Conservation (phyloP, 495 filamentous ascomycete genomes). For the Chaetomium fimeti region DNA sequence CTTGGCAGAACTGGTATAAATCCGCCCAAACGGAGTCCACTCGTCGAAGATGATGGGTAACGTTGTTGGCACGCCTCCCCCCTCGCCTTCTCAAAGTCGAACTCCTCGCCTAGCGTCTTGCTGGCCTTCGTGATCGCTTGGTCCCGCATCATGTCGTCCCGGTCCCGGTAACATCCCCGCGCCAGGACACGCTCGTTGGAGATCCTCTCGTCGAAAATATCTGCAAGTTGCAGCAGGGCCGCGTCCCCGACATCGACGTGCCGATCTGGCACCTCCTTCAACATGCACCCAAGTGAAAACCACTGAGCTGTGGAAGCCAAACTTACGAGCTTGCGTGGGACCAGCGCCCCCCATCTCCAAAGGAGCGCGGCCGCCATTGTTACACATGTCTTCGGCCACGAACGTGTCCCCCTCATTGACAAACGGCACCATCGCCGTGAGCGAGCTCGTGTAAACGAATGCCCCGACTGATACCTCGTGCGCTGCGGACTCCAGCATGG, state of each 20-base stretch:
- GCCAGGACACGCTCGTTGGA: slow-evolving; percentile 11
- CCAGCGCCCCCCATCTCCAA: not conserved
- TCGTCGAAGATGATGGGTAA: not conserved
- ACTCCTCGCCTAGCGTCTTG: not conserved
- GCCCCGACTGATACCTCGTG: slow-evolving; percentile 45
- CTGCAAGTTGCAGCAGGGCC: slow-evolving; percentile 19
- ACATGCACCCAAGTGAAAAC: not conserved
- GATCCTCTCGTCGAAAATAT: slow-evolving; percentile 12
- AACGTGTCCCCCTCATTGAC: slow-evolving; percentile 23
- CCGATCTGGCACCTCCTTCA: not conserved
- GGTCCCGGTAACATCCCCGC: slow-evolving; percentile 10
- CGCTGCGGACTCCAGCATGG: slow-evolving; percentile 46
- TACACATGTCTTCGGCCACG: slow-evolving; percentile 33
- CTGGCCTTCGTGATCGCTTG: not conserved
- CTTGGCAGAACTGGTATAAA: not conserved
- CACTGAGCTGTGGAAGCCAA: not conserved
- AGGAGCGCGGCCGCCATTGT: not conserved
- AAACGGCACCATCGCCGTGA: slow-evolving; percentile 39
- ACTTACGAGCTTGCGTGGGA: not conserved
- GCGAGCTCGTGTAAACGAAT: slow-evolving; percentile 53
- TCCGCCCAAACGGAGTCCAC: not conserved
- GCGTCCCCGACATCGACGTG: slow-evolving; percentile 23
- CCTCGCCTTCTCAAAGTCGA: not conserved
- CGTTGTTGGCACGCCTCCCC: not conserved
- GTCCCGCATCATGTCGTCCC: slow-evolving; percentile 4